Evolutionary conservation across 352 stramenopile genomes (phyloP), one percentile per base, ranked within the genome.

Genomic region (Phytophthora kernoviae): DNA sequence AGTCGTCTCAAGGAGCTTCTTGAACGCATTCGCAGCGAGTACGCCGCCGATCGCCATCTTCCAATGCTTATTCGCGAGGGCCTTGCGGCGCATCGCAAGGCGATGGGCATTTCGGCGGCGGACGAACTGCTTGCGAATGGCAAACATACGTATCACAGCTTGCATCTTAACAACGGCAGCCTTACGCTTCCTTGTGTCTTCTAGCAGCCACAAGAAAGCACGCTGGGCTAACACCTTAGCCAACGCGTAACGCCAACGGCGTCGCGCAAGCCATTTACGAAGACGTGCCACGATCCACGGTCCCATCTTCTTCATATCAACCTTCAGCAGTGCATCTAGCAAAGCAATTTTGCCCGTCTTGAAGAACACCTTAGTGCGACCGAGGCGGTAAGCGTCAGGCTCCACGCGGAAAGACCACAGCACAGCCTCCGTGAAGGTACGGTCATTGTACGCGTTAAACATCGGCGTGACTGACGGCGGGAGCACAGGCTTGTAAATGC

Each of bases 281-380:
- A 95, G 62, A 34, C 86, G 84, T 39, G 82, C 79, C 24, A 95
- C 84, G 48, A 95, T 93, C 84, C 86, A 93, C 22, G 82, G 81
- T 12, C 86, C 86, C 82, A 94, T 94, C 66, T 94, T 94, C 73
- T 92, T 91, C 87, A 94, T 94, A 56, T 94, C 83, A 14, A 94
- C 79, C 76, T 92, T 92, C 26, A 97, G 69, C 14, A 97, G 70
- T 5, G 87, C 87, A 50, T 96, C 85, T 4, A 97, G 65, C 5
- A 92, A 72, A 39, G 89, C 86, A 57, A 97, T 96, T 67, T 96
- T 94, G 58, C 90, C 90, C 14, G 89, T 94, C 75, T 93, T 95
- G 71, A 97, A 97, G 70, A 97, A 97, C 20, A 97, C 87, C 64
- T 93, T 92, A 10, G 90, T 97, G 27, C 83, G 80, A 65, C 90